phyloP scores from a whole-genome alignment of 164 flowering plant genomes.

The Dillenia turbinata region DNA sequence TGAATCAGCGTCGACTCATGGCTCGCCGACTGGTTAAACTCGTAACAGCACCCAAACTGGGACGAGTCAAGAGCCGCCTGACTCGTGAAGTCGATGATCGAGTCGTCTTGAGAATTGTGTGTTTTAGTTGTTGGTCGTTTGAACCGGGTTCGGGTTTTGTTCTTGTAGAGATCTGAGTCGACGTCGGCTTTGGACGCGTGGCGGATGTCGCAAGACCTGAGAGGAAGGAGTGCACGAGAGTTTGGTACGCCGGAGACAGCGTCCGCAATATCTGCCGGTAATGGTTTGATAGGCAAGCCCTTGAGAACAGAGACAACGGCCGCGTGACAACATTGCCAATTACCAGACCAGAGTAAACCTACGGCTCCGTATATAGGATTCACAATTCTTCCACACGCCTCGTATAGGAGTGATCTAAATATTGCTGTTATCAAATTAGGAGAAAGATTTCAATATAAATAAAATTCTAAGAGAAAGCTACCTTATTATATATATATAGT shows the following conservation, averaged over 20 bases:
- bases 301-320: constrained; percentile 46
- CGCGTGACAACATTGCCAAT: constrained; percentile 41
- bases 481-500: too few species aligned
- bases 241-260: neutral
- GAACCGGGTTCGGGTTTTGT: too few species aligned
- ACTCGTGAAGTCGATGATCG: too few species aligned
- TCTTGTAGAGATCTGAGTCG: too few species aligned
- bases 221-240: constrained; percentile 13
- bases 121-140: too few species aligned
- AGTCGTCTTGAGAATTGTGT: too few species aligned
- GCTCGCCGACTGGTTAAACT: too few species aligned
- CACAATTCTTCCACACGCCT: constrained; percentile 58
- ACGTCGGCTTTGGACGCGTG: constrained; percentile 18
- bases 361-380: constrained; percentile 46
- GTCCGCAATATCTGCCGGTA: neutral
- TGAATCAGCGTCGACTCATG: too few species aligned
- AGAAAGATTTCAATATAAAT: neutral
- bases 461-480: neutral
- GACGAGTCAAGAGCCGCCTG: too few species aligned
- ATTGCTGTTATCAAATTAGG: constrained; percentile 25
- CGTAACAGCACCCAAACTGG: too few species aligned
- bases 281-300: constrained; percentile 23
- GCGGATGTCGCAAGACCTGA: constrained; percentile 38
- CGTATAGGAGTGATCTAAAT: constrained; percentile 48
- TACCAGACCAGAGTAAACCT: constrained; percentile 44